Evolutionary conservation across 1,139 yeast genomes (phyloP), one percentile per base, ranked within the genome.

Genomic region (Protomyces pachydermus): DNA sequence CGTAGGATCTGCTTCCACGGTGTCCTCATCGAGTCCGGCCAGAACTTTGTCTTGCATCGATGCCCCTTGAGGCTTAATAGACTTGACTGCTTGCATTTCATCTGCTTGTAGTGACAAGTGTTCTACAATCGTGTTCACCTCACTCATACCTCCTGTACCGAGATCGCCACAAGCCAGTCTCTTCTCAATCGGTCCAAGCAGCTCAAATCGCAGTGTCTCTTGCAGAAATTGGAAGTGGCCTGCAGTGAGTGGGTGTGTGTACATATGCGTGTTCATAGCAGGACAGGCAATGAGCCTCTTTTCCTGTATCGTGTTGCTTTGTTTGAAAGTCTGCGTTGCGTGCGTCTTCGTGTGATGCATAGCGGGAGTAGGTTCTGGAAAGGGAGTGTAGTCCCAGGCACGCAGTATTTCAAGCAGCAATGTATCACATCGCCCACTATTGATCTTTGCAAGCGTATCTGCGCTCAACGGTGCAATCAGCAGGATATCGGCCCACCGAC

Each of bases 131-230:
- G 25, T 18, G 8, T 5, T 16, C 12, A 54, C 39, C 14, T 93
- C 98, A 72, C 96, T 81, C 98, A 93, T 93, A 9, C 98, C 98
- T 32, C 98, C 98, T 79, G 84, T 87, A 2, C 98, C 98, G 66
- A 93, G 89, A 75, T 93, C 98, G 60, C 98, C 98, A 78, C 96
- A 90, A 3, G 89, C 90, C 69, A 90, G 80, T 6, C 91, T 95
- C 74, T 93, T 93, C 72, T 93, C 98, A 34, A 93, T 91, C 0
- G 98, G 98, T 72, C 84, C 86, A 72, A 93, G 81, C 18, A 93
- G 85, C 67, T 90, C 91, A 81, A 84, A 86, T 16, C 85, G 83
- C 76, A 83, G 84, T 65, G 82, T 85, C 64, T 84, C 85, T 38
- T 76, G 77, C 54, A 93, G 77, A 42, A 85, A 75, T 42, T 77